Evolutionary conservation across 2,329 filamentous ascomycete genomes (phyloP).

Genomic region (Alternaria consortialis): DNA sequence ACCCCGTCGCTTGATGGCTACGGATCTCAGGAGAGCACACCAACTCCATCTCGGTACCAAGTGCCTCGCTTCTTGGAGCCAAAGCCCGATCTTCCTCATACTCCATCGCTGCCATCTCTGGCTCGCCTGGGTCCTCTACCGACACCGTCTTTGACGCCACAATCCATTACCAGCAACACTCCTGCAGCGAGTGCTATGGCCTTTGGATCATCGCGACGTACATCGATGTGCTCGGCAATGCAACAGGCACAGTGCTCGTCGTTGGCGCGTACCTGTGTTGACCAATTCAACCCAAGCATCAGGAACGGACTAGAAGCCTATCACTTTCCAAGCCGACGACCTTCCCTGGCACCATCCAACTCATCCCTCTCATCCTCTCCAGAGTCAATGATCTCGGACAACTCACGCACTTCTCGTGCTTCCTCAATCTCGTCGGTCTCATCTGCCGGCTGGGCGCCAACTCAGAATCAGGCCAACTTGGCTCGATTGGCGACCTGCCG

Average conservation of each 20-base stretch:
- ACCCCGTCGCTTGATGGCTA: conserved; percentile 35
- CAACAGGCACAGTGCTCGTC: conserved; percentile 64
- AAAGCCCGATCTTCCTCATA: conserved; percentile 58
- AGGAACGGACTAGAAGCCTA: conserved; percentile 57
- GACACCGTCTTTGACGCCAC: conserved; percentile 70
- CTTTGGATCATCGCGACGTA: conserved; percentile 59
- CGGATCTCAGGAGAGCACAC: conserved; percentile 54
- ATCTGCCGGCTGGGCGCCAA: conserved; percentile 62
- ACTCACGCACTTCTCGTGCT: conserved; percentile 64
- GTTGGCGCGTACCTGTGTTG: conserved; percentile 64
- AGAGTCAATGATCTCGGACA: conserved; percentile 71
- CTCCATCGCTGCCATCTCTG: conserved; percentile 65
- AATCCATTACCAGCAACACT: conserved; percentile 62
- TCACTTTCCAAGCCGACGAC: conserved; percentile 55
- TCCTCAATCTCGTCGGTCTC: conserved; percentile 65
- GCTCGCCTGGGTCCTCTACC: conserved; percentile 65
- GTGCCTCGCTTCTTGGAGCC: conserved; percentile 62
- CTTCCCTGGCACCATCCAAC: conserved; percentile 60
- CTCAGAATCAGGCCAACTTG: conserved; percentile 58
- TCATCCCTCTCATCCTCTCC: conserved; percentile 65
- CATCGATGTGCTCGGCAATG: conserved; percentile 68
- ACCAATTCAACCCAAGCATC: conserved; percentile 57
- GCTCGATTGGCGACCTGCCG: conserved; percentile 63
- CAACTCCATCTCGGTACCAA: conserved; percentile 53
- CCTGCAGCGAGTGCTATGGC: conserved; percentile 68